Conservation (phyloP, 345 rosid species). For the Eutrema heterophyllum region DNA sequence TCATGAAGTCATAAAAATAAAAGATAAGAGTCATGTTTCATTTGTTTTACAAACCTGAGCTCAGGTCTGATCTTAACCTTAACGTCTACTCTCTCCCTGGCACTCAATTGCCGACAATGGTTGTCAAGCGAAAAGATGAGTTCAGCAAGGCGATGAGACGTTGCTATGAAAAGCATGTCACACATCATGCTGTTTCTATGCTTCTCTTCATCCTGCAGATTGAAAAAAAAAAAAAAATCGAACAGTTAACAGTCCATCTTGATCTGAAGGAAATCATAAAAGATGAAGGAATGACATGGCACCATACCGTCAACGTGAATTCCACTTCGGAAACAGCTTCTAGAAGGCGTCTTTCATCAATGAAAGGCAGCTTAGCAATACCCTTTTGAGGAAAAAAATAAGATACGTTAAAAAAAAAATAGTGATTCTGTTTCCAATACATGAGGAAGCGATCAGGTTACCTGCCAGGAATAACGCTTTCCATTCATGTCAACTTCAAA, state of each 20-base stretch:
- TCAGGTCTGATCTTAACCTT: slow-evolving; percentile 65
- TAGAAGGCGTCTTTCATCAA: slow-evolving; percentile 86
- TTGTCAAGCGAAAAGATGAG: slow-evolving; percentile 77
- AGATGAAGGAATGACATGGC: not conserved
- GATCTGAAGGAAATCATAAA: not conserved
- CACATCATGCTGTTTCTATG: slow-evolving; percentile 78
- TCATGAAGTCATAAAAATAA: not conserved
- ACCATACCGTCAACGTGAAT: slow-evolving; percentile 64
- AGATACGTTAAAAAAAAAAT: not conserved
- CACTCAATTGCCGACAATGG: slow-evolving; percentile 55
- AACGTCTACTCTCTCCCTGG: slow-evolving; percentile 44
- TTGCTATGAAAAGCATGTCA: slow-evolving; percentile 81
- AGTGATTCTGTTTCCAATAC: not conserved
- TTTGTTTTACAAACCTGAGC: slow-evolving; percentile 57
- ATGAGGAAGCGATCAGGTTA: slow-evolving; percentile 13
- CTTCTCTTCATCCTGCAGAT: slow-evolving; percentile 76
- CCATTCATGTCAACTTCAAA: slow-evolving; percentile 98
- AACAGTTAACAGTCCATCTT: not conserved
- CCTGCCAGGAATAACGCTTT: slow-evolving; percentile 94
- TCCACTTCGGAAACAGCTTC: slow-evolving; percentile 72
- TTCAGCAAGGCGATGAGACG: slow-evolving; percentile 84
- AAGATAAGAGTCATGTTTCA: not conserved
- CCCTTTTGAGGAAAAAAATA: slow-evolving; percentile 43
- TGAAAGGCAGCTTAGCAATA: slow-evolving; percentile 93
- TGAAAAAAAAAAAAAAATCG: not conserved